These are phyloP conservation scores for Serendipita vermifera DNA, from an alignment of 768 basidiomycete species.

Conservation along the genomic window DNA sequence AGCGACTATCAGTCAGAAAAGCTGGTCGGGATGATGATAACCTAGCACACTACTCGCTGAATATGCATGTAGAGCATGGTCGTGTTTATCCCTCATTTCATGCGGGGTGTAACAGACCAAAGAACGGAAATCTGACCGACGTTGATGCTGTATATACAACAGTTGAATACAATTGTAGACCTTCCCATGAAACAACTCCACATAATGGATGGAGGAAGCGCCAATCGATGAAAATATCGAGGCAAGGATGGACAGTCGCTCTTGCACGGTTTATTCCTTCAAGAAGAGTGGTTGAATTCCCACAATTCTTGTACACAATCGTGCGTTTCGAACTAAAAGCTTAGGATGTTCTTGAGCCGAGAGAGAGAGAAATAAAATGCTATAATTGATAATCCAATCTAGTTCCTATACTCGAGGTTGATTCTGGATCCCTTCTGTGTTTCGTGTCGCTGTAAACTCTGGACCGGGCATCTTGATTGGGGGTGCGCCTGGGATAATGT, in stretches of 20 bases:
- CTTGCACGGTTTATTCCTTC: slow-evolving; percentile 3
- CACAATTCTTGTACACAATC: slow-evolving; percentile 3
- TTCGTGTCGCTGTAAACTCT: not conserved
- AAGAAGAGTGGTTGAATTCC: not conserved
- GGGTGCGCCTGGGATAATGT: slow-evolving; percentile 25
- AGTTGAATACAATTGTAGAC: no score
- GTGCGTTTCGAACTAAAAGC: not conserved
- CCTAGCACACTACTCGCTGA: not conserved
- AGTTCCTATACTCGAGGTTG: not conserved
- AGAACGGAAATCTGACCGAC: slow-evolving; percentile 10
- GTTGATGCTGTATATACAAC: no score
- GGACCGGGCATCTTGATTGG: slow-evolving; percentile 5
- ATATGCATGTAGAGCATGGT: slow-evolving; percentile 4
- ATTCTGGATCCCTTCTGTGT: not conserved
- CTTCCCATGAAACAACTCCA: no score
- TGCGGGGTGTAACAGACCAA: slow-evolving; percentile 8
- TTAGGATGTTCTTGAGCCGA: not conserved
- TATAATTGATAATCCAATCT: not conserved
- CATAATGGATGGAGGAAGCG: no score
- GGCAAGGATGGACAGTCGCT: no score
- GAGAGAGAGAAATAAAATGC: not conserved
- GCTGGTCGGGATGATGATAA: slow-evolving; percentile 3
- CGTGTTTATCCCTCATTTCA: slow-evolving; percentile 5
- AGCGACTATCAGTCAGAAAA: no score
- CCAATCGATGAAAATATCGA: no score